phyloP scores from a whole-genome alignment of 2,329 filamentous ascomycete genomes.

The Ophiocordyceps robertsii region DNA sequence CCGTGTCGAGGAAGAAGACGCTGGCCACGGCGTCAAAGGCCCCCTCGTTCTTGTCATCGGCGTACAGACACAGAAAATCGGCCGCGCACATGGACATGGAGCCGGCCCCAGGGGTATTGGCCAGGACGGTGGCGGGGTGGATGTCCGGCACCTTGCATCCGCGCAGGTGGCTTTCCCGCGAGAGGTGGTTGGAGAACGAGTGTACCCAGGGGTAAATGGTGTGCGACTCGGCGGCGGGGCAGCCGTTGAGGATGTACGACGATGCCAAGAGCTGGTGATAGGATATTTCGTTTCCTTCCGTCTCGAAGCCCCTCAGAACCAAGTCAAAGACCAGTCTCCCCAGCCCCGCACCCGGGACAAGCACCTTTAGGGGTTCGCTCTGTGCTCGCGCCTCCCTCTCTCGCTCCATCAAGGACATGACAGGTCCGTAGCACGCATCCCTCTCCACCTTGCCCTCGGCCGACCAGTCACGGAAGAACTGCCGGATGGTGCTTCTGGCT shows the following conservation, averaged over 20 bases:
- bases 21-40: slow-evolving; percentile 72
- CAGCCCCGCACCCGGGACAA: slow-evolving; percentile 83
- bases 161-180: slow-evolving; percentile 60
- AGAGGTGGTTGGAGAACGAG: slow-evolving; percentile 74
- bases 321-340: slow-evolving; percentile 84
- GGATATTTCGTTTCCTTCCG: slow-evolving; percentile 90
- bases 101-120: slow-evolving; percentile 27
- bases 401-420: slow-evolving; percentile 49
- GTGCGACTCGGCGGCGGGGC: slow-evolving; percentile 45
- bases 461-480: slow-evolving; percentile 94
- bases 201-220: slow-evolving; percentile 76
- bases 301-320: slow-evolving; percentile 55
- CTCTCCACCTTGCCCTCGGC: slow-evolving; percentile 62
- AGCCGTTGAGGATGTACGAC: slow-evolving; percentile 60
- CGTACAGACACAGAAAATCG: slow-evolving; percentile 84
- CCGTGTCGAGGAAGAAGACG: slow-evolving; percentile 95
- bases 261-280: slow-evolving; percentile 93
- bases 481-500: slow-evolving; percentile 78
- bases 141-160: slow-evolving; percentile 69
- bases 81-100: slow-evolving; percentile 87
- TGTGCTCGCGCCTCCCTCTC: slow-evolving; percentile 23
- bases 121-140: slow-evolving; percentile 48
- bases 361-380: slow-evolving; percentile 42
- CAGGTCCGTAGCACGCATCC: slow-evolving; percentile 60
- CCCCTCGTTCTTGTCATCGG: slow-evolving; percentile 42